Evolutionary conservation across 2,329 filamentous ascomycete genomes (phyloP).

Genomic region (Aureobasidium mangrovei): DNA sequence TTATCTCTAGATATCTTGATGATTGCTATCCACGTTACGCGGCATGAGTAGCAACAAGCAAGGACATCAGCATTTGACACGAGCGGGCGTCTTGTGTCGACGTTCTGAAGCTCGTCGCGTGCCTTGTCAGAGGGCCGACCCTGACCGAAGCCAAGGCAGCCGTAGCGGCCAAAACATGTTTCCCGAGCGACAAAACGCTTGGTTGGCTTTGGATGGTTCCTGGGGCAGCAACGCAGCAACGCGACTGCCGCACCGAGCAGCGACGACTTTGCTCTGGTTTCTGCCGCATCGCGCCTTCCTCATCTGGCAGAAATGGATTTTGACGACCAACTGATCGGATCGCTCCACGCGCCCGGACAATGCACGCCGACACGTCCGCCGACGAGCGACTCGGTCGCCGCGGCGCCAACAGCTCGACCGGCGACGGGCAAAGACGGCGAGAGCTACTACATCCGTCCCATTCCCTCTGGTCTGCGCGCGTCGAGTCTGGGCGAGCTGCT

Average conservation of each 20-base stretch:
- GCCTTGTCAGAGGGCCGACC: background rate
- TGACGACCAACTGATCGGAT: background rate
- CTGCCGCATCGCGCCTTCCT: too few species aligned
- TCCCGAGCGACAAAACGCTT: constrained; percentile 7
- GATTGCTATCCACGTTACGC: too few species aligned
- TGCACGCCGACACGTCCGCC: background rate
- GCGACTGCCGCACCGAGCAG: too few species aligned
- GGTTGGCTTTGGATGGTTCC: background rate
- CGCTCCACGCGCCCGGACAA: background rate
- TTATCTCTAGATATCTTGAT: too few species aligned
- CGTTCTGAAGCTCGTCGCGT: too few species aligned
- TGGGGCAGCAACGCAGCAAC: too few species aligned
- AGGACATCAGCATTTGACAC: too few species aligned
- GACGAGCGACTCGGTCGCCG: background rate
- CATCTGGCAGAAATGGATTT: background rate
- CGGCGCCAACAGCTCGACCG: background rate
- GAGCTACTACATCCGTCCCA: constrained; percentile 9
- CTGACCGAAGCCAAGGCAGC: background rate
- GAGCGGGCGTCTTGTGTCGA: too few species aligned
- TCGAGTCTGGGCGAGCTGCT: background rate
- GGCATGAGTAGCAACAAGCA: too few species aligned
- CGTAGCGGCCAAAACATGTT: constrained; percentile 7
- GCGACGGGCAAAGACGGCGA: constrained; percentile 2
- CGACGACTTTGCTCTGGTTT: too few species aligned
- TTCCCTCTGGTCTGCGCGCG: background rate